A percentile compares a stretch with the other conserved stretches of the same genome.
Evolutionary conservation across 345 rosid genomes (phyloP).

Genomic region (Hibiscus trionum): DNA sequence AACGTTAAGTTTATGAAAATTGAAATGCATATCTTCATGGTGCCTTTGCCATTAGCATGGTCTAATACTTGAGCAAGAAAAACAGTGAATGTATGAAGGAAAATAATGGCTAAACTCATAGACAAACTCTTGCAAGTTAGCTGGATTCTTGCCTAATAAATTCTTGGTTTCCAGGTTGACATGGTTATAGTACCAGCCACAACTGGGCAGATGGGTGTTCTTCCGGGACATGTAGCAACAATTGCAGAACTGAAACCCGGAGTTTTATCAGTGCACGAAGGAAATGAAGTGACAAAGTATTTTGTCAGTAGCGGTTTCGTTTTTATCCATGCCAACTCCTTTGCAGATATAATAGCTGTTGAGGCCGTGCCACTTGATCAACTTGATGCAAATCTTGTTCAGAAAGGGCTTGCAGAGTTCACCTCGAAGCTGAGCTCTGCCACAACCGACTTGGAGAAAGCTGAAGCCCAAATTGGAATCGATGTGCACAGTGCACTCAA

Average conservation of each 20-base stretch:
- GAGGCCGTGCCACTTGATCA: constrained; percentile 49
- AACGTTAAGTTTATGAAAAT: background rate
- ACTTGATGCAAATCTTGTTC: constrained; percentile 40
- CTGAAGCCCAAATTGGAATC: constrained; percentile 55
- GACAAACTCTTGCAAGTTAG: background rate
- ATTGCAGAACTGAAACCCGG: constrained; percentile 63
- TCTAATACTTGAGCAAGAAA: background rate
- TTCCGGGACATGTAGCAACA: constrained; percentile 52
- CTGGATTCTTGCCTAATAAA: background rate
- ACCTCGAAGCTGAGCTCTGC: constrained; percentile 46
- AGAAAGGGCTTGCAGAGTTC: constrained; percentile 55
- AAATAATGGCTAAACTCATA: background rate
- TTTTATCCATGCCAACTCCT: constrained; percentile 48
- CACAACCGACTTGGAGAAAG: constrained; percentile 44
- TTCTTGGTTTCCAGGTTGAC: constrained; percentile 34
- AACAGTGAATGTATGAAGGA: background rate
- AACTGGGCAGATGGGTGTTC: constrained; percentile 59
- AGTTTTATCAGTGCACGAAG: constrained; percentile 57
- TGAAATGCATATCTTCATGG: background rate
- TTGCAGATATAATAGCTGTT: constrained; percentile 40
- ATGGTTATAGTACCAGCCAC: constrained; percentile 65
- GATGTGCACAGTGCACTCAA: constrained; percentile 46
- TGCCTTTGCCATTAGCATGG: background rate
- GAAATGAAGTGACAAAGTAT: constrained; percentile 39
- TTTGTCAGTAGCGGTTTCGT: constrained; percentile 57